These are phyloP conservation scores for Leccinellum luteum DNA, from an alignment of 768 basidiomycete genomes.

Conservation along the genomic window DNA sequence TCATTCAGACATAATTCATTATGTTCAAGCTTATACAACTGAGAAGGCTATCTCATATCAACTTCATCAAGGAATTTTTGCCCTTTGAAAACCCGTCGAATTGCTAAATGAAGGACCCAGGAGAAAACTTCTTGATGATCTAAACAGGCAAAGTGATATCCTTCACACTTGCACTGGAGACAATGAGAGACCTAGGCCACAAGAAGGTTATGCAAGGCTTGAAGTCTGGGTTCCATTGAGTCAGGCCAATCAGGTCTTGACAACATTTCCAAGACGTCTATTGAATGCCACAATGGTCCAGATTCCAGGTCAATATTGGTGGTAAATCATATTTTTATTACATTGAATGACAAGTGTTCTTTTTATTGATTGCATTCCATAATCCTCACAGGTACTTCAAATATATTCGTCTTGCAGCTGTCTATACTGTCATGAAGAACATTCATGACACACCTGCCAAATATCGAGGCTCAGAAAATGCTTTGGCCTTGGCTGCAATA, in stretches of 20 bases:
- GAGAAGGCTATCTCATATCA: slow-evolving; percentile 9
- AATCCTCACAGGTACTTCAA: slow-evolving; percentile 13
- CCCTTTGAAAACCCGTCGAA: not conserved
- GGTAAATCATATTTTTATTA: not conserved
- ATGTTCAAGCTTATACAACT: slow-evolving; percentile 8
- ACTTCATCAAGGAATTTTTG: slow-evolving; percentile 4
- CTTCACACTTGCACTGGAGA: too few species aligned
- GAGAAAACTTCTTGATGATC: not conserved
- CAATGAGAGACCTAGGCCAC: too few species aligned
- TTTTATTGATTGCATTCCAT: not conserved
- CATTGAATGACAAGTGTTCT: not conserved
- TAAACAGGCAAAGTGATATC: too few species aligned
- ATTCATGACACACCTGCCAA: not conserved
- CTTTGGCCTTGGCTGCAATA: slow-evolving; percentile 2
- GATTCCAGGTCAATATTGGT: not conserved
- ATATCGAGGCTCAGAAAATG: not conserved
- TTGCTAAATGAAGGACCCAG: not conserved
- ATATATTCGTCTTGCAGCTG: not conserved
- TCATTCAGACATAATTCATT: not conserved
- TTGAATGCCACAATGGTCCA: not conserved
- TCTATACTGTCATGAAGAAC: not conserved
- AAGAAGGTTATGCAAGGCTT: too few species aligned
- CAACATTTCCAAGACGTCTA: not conserved
- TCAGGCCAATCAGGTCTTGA: not conserved
- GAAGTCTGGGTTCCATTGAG: not conserved